phyloP scores from a whole-genome alignment of 2,329 filamentous ascomycete genomes.

The Ophiobolus disseminans region DNA sequence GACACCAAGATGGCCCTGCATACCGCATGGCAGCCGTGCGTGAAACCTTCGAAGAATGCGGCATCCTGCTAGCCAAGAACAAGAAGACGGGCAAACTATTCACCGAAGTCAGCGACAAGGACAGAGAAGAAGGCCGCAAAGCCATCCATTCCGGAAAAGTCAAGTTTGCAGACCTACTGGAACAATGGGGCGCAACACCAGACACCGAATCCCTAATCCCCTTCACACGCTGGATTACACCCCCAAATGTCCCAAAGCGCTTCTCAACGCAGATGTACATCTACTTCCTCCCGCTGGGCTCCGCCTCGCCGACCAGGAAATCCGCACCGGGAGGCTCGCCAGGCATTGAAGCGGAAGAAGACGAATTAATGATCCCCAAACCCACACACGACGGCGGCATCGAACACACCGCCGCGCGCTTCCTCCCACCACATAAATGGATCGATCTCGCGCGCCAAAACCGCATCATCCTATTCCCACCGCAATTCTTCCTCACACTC shows the following conservation, averaged over 20 bases:
- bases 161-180: conserved; percentile 72
- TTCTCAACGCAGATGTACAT: conserved; percentile 98
- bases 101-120: conserved; percentile 62
- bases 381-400: conserved; percentile 75
- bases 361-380: conserved; percentile 68
- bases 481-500: conserved; percentile 78
- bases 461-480: conserved; percentile 85
- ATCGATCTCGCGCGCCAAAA: conserved; percentile 67
- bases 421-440: conserved; percentile 75
- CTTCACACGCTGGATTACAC: conserved; percentile 93
- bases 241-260: conserved; percentile 71
- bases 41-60: conserved; percentile 95
- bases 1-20: conserved; percentile 73
- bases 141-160: conserved; percentile 71
- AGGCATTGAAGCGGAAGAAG: conserved; percentile 34
- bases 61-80: conserved; percentile 75
- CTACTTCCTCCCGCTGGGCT: conserved; percentile 76
- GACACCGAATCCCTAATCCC: conserved; percentile 76
- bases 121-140: conserved; percentile 70
- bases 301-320: conserved; percentile 39
- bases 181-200: conserved; percentile 62
- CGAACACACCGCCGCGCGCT: conserved; percentile 77
- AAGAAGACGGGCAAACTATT: conserved; percentile 63
- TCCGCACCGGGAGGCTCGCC: conserved; percentile 41
- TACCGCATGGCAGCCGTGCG: conserved; percentile 86